phyloP scores from a whole-genome alignment of 148 eudicot species.

The Cornus controversa region DNA sequence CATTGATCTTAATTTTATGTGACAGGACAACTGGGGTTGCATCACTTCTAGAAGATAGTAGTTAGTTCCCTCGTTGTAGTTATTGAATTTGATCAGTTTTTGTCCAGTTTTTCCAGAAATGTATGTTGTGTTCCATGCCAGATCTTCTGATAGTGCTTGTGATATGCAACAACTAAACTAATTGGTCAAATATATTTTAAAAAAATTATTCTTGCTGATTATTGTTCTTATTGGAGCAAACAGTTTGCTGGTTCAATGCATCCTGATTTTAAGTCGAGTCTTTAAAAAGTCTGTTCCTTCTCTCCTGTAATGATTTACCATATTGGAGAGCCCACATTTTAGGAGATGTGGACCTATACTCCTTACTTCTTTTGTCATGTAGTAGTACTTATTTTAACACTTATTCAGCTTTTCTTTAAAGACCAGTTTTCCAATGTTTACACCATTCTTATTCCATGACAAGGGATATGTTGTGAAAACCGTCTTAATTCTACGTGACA shows the following conservation, averaged over 20 bases:
- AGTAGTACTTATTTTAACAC: too few species aligned
- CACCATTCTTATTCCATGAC: too few species aligned
- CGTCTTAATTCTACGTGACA: neutral
- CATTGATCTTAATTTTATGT: neutral
- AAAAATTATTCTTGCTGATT: neutral
- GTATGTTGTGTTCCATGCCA: neutral
- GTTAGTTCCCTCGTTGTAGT: slow-evolving; percentile 42
- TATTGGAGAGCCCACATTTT: too few species aligned
- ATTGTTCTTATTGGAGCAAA: neutral
- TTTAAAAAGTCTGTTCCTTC: too few species aligned
- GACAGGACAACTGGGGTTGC: slow-evolving; percentile 49
- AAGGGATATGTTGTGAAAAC: too few species aligned
- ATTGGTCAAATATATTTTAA: neutral
- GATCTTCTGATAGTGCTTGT: neutral
- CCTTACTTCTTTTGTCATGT: too few species aligned
- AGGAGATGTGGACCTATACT: too few species aligned
- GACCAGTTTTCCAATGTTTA: too few species aligned
- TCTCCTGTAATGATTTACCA: too few species aligned
- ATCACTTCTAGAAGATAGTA: slow-evolving; percentile 63
- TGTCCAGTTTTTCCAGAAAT: neutral
- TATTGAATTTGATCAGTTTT: neutral
- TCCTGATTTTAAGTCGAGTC: neutral
- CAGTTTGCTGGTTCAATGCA: neutral
- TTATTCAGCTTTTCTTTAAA: too few species aligned
- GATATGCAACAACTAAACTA: neutral